phyloP scores from a whole-genome alignment of 2,329 filamentous ascomycete species.

The Xylariaceae sp. region DNA sequence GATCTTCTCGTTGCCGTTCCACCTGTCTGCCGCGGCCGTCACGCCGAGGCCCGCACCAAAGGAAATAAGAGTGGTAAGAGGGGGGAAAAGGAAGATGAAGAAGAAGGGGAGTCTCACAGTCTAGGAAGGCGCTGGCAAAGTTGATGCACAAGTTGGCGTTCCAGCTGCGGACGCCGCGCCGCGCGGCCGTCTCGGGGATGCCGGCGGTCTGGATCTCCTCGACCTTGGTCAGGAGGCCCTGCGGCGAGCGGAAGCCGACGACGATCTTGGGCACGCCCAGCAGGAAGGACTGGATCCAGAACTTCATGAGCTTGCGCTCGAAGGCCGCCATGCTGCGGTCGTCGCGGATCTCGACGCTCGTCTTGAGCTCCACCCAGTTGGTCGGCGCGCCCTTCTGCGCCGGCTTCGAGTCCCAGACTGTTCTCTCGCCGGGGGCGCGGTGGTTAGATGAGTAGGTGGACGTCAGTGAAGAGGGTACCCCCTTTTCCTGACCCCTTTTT shows the following conservation, averaged over 20 bases:
- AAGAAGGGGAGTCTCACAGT: too few relatives aligned
- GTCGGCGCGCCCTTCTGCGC: slow-evolving; percentile 56
- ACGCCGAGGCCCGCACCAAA: too few relatives aligned
- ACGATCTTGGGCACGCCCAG: slow-evolving; percentile 88
- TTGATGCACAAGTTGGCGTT: slow-evolving; percentile 92
- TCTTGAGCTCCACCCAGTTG: slow-evolving; percentile 95
- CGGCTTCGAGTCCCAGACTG: slow-evolving; percentile 81
- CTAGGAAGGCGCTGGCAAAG: slow-evolving; percentile 70
- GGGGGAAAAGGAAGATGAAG: too few relatives aligned
- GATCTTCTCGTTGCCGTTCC: too few relatives aligned
- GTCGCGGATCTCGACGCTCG: slow-evolving; percentile 62
- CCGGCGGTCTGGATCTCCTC: slow-evolving; percentile 73
- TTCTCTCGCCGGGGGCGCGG: background rate
- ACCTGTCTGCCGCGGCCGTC: too few relatives aligned
- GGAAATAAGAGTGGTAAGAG: too few relatives aligned
- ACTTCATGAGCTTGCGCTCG: slow-evolving; percentile 86
- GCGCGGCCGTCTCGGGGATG: slow-evolving; percentile 70
- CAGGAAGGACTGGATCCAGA: slow-evolving; percentile 94
- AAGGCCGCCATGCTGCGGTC: slow-evolving; percentile 66
- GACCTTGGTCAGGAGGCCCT: slow-evolving; percentile 63
- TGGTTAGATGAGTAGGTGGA: too few relatives aligned
- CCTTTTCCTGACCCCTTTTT: too few relatives aligned
- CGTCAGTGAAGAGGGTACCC: too few relatives aligned
- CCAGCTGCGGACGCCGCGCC: slow-evolving; percentile 62
- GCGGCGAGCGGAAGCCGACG: slow-evolving; percentile 72